Base-by-base conservation (phyloP, 78 protist genomes). In the Speleostelium caveatum region DNA sequence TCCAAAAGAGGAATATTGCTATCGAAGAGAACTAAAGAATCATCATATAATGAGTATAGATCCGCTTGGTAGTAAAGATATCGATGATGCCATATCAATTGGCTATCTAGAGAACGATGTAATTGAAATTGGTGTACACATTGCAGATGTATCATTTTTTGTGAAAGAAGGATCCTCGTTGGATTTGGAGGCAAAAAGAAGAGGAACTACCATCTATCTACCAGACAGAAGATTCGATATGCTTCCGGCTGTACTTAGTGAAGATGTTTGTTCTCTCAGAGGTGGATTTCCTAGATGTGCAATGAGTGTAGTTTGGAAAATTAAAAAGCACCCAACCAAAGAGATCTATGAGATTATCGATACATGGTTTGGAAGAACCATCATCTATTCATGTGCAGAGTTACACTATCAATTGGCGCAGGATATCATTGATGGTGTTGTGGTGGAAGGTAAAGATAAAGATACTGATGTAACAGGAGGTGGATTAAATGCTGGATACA, bases 61-160 rank as follows among this genome's bases (percentile, higher is more conserved):
- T 51, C 98, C 97, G 22, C 53, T 71, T 4, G 99, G 99, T 6
- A 96, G 99, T 77, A 95, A 74, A 53, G 99, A 99, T 88, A 97
- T 99, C 38, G 99, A 99, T 68, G 99, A 99, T 36, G 98, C 99
- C 0, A 75, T 99, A 53, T 98, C 97, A 39, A 65, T 58, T 10
- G 92, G 74, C 0, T 45, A 3, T 8, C 56, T 95, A n/a, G 21
- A 55, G 0, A 26, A 62, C 55, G 36, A 35, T 32, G n/a, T 69
- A 0, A 22, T 80, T 24, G 95, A 97, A 33, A 71, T 95, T 35
- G 98, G 98, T 42, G 98, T 98, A 14, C 98, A 97, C 75, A 98
- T 98, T 73, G 99, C 99, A 0, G 99, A 98, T 75, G 99, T 98
- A 36, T 59, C 87, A 33, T 68, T 59, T 63, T 98, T 96, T 69